A percentile compares a stretch with the other conserved stretches of the same genome.
These are phyloP conservation scores for Didymellaceae sp. DNA, from an alignment of 2,329 filamentous ascomycete species.

Conservation along the genomic window DNA sequence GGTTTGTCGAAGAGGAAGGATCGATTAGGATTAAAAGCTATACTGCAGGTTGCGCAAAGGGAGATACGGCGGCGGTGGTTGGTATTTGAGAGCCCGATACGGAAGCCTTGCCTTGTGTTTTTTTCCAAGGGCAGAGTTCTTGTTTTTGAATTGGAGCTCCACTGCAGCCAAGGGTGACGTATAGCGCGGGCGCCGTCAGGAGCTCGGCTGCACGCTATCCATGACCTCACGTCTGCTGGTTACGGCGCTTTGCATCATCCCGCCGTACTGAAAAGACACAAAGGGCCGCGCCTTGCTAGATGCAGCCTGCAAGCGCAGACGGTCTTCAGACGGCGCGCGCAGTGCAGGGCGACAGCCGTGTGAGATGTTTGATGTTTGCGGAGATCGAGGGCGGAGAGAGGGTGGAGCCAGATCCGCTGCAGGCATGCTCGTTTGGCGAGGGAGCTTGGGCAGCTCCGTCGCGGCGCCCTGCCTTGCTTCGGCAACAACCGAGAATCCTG, in stretches of 20 bases:
- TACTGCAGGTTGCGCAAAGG: background rate
- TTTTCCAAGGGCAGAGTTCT: slow-evolving; percentile 8
- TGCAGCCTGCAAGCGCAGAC: background rate
- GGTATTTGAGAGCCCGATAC: slow-evolving; percentile 12
- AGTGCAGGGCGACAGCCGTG: slow-evolving; percentile 2
- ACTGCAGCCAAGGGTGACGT: slow-evolving; percentile 11
- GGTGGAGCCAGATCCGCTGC: slow-evolving; percentile 1
- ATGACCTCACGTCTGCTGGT: slow-evolving; percentile 3
- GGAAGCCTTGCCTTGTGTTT: slow-evolving; percentile 2
- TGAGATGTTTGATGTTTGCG: slow-evolving; percentile 4
- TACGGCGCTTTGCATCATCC: slow-evolving; percentile 18
- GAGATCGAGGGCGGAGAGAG: background rate
- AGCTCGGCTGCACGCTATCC: slow-evolving; percentile 4
- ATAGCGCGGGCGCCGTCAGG: slow-evolving; percentile 1
- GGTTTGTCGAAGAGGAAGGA: background rate
- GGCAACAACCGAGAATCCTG: slow-evolving; percentile 2
- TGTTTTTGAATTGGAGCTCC: slow-evolving; percentile 13
- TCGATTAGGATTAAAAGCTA: slow-evolving; percentile 3
- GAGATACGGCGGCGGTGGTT: background rate
- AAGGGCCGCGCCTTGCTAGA: slow-evolving; percentile 10
- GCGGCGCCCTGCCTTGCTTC: slow-evolving; percentile 11
- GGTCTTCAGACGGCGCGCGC: background rate
- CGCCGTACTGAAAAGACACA: slow-evolving; percentile 4
- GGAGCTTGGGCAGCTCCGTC: slow-evolving; percentile 5
- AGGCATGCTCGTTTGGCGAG: slow-evolving; percentile 3